Percentiles rank a stretch among this genome's conserved stretches.
phyloP scores from a whole-genome alignment of 129 eudicot species.

The Smallanthus sonchifolius region DNA sequence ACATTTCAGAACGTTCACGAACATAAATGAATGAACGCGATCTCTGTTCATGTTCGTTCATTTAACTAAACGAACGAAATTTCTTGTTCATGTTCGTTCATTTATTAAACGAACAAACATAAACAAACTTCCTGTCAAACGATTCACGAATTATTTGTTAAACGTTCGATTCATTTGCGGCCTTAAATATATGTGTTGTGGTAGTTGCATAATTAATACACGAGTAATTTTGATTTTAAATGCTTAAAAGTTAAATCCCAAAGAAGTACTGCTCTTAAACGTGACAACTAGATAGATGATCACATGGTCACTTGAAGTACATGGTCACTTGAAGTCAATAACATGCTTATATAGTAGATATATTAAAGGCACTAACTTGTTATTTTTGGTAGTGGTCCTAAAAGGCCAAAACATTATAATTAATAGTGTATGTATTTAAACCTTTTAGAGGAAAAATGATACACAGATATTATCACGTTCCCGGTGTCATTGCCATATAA shows the following conservation, averaged over 20 bases:
- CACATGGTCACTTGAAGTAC: too few species aligned
- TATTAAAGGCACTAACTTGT: background rate
- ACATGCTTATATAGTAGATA: conserved; percentile 9
- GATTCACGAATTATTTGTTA: too few species aligned
- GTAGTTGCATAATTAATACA: background rate
- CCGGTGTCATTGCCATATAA: too few species aligned
- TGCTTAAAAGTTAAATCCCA: background rate
- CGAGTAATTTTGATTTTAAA: background rate
- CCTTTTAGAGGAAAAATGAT: background rate
- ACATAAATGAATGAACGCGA: too few species aligned
- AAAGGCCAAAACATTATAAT: background rate
- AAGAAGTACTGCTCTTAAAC: background rate
- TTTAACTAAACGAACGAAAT: too few species aligned
- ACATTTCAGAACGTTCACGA: too few species aligned
- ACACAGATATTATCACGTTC: too few species aligned
- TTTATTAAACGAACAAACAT: too few species aligned
- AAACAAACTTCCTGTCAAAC: too few species aligned
- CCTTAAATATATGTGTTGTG: background rate
- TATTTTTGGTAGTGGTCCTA: background rate
- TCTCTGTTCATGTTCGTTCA: too few species aligned
- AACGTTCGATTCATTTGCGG: too few species aligned
- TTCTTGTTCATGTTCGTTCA: too few species aligned
- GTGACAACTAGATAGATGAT: conserved; percentile 32
- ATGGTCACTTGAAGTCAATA: conserved; percentile 29
- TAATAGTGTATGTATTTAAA: background rate